Evolutionary conservation across 306 rosid species (phyloP).

Genomic region (Spatholobus suberectus): DNA sequence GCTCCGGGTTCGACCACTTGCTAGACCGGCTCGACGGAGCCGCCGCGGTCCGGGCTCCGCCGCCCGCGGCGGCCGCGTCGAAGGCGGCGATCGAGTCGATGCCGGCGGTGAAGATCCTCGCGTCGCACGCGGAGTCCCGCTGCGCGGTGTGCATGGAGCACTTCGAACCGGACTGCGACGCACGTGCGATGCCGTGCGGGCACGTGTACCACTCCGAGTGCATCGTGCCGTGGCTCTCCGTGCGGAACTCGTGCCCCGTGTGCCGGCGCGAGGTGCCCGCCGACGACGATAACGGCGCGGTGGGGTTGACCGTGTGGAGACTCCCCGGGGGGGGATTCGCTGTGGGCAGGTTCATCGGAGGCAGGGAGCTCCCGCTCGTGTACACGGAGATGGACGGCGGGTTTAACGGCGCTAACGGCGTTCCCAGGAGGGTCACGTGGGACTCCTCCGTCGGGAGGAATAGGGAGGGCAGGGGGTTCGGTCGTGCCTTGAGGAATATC

Average conservation of each 20-base stretch:
- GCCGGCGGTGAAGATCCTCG: constrained; percentile 64
- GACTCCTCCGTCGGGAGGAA: constrained; percentile 52
- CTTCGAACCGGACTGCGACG: constrained; percentile 62
- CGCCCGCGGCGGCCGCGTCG: constrained; percentile 46
- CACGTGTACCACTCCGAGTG: constrained; percentile 77
- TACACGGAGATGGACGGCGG: constrained; percentile 80
- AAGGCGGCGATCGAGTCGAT: constrained; percentile 73
- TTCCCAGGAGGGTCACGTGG: constrained; percentile 71
- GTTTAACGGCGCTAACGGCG: constrained; percentile 53
- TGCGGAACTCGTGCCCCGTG: constrained; percentile 78
- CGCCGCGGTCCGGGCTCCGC: constrained; percentile 56
- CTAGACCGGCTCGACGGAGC: constrained; percentile 65
- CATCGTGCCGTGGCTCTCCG: constrained; percentile 74
- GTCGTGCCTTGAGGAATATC: constrained; percentile 47
- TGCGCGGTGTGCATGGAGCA: constrained; percentile 74
- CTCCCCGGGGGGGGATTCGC: constrained; percentile 83
- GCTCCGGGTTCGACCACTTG: constrained; percentile 71
- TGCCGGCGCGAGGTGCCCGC: constrained; percentile 69
- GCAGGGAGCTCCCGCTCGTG: constrained; percentile 79
- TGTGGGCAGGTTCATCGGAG: constrained; percentile 78
- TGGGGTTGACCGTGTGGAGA: constrained; percentile 81
- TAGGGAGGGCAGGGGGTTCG: constrained; percentile 61
- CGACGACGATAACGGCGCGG: constrained; percentile 34
- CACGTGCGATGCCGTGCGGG: constrained; percentile 81
- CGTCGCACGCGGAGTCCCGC: constrained; percentile 58